Evolutionary conservation across 495 filamentous ascomycete genomes (phyloP).

Genomic region (Penicillium nucicola): DNA sequence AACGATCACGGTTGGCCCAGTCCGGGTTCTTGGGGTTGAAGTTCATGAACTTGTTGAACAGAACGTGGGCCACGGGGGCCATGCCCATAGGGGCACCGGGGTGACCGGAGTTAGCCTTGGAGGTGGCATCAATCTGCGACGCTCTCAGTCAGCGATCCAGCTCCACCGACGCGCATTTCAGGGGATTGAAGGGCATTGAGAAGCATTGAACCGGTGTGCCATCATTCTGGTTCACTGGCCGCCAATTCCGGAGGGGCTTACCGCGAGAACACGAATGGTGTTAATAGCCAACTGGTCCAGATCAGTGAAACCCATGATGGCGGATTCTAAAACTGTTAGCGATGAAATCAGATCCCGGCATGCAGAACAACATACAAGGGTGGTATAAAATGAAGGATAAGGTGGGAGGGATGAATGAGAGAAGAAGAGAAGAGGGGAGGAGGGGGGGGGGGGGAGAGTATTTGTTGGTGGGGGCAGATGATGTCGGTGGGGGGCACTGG

Average conservation of each 20-base stretch:
- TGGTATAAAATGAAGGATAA: conserved; percentile 18
- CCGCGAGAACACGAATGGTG: conserved; percentile 93
- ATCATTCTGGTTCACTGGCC: no score
- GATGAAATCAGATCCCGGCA: no score
- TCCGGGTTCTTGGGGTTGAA: conserved; percentile 99
- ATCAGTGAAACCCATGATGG: conserved; percentile 86
- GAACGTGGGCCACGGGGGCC: conserved; percentile 95
- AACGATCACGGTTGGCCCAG: conserved; percentile 96
- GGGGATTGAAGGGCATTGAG: no score
- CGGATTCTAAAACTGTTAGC: conserved; percentile 31
- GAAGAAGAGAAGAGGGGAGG: conserved; percentile 24
- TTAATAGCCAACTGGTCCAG: conserved; percentile 88
- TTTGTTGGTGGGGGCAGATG: conserved; percentile 39
- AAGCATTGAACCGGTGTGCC: no score
- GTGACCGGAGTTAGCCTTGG: conserved; percentile 94
- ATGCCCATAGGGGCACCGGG: conserved; percentile 99
- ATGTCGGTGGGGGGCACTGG: conserved; percentile 26
- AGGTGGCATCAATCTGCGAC: conserved; percentile 93
- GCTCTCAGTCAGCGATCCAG: conserved; percentile 14
- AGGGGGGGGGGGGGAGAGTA: conserved; percentile 25
- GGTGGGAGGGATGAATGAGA: conserved; percentile 15
- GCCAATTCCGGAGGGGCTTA: conserved; percentile 36
- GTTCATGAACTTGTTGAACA: conserved; percentile 98
- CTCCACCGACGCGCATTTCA: conserved; percentile 4
- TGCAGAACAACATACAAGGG: conserved; percentile 1